Percentiles rank a stretch among this genome's conserved stretches.
These are phyloP conservation scores for Globisporangium alternatum DNA, from an alignment of 352 stramenopile genomes.

Conservation along the genomic window DNA sequence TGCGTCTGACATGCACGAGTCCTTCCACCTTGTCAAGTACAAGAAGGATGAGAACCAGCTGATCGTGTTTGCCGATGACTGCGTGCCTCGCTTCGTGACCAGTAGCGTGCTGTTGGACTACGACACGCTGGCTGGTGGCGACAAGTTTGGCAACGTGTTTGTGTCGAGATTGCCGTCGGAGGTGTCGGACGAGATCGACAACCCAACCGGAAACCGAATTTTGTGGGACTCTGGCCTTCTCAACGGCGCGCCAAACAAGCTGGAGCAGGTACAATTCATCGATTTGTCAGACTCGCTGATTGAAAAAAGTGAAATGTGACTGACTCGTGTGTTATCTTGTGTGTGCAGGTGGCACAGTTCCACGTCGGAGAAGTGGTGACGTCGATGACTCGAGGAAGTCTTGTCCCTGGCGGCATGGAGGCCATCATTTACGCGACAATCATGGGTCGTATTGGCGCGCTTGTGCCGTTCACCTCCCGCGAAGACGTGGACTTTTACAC, in stretches of 20 bases:
- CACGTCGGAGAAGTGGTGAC: conserved; percentile 99
- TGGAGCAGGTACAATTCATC: conserved; percentile 84
- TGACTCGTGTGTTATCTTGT: neutral
- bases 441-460: conserved; percentile 94
- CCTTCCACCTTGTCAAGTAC: conserved; percentile 97
- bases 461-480: conserved; percentile 96
- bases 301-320: neutral
- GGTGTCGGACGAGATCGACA: conserved; percentile 95
- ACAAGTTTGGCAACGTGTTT: conserved; percentile 99
- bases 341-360: conserved; percentile 87
- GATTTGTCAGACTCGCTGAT: neutral
- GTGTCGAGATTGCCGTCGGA: conserved; percentile 92
- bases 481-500: conserved; percentile 99
- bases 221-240: conserved; percentile 94
- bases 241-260: conserved; percentile 95
- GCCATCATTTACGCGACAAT: conserved; percentile 98
- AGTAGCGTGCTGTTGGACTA: conserved; percentile 94
- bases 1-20: conserved; percentile 95
- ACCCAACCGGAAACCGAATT: conserved; percentile 94
- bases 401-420: conserved; percentile 96
- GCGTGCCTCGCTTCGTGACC: conserved; percentile 80
- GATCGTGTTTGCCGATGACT: conserved; percentile 96
- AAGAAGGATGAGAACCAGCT: conserved; percentile 95
- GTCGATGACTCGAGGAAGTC: conserved; percentile 91
- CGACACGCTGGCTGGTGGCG: conserved; percentile 96